phyloP scores from a whole-genome alignment of 345 rosid genomes.

The Carallia pectinifolia region DNA sequence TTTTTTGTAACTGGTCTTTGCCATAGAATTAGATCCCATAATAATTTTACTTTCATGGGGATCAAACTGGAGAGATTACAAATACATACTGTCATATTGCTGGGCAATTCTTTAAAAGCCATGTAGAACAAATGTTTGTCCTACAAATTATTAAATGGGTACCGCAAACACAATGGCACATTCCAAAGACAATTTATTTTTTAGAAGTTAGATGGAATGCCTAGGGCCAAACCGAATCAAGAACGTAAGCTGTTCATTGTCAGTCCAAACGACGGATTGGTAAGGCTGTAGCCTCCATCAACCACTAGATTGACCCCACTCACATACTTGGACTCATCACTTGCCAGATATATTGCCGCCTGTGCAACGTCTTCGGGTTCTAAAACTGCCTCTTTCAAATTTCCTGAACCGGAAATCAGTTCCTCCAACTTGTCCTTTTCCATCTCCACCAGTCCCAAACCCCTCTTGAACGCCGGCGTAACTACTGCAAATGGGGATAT shows the following conservation, averaged over 20 bases:
- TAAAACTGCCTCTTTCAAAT: constrained; percentile 5
- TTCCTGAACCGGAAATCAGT: neutral
- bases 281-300: constrained; percentile 14
- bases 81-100: too few species aligned
- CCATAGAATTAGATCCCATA: too few species aligned
- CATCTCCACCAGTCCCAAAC: neutral
- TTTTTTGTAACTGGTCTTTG: too few species aligned
- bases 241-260: neutral
- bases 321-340: constrained; percentile 22
- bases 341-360: constrained; percentile 18
- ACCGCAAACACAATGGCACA: too few species aligned
- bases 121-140: too few species aligned
- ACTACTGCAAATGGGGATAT: constrained; percentile 12
- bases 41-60: too few species aligned
- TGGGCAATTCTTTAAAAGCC: too few species aligned
- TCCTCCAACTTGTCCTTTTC: neutral
- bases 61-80: too few species aligned
- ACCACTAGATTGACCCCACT: constrained; percentile 20
- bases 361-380: constrained; percentile 24
- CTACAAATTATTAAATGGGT: too few species aligned
- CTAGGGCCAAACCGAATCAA: neutral
- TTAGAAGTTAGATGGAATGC: too few species aligned
- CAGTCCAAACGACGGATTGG: neutral
- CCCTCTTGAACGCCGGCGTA: neutral
- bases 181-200: too few species aligned